These are phyloP conservation scores for Schoenoplectus tabernaemontani DNA, from an alignment of 202 grass and related monocot genomes.

Conservation along the genomic window DNA sequence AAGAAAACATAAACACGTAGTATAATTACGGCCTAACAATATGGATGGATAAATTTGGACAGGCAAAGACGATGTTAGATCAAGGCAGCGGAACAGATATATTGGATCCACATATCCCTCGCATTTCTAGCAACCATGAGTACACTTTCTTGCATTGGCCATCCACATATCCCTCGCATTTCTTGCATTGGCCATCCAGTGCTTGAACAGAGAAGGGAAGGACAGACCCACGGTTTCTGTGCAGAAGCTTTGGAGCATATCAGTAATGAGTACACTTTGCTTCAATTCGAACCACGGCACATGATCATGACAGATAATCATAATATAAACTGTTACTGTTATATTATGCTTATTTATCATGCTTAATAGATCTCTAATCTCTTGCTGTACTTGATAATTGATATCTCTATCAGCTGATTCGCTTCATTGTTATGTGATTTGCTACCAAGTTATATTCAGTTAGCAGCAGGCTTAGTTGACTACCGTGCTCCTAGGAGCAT, in stretches of 20 bases:
- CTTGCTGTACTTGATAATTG: too few species aligned
- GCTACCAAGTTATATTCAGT: too few species aligned
- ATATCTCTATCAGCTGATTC: too few species aligned
- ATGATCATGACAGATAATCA: not conserved
- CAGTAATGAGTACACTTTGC: too few species aligned
- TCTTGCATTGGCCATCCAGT: too few species aligned
- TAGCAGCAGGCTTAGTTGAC: too few species aligned
- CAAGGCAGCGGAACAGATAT: conserved; percentile 14
- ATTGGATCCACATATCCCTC: conserved; percentile 22
- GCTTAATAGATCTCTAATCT: not conserved
- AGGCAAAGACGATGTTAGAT: conserved; percentile 13
- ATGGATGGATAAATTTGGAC: not conserved
- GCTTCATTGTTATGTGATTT: too few species aligned
- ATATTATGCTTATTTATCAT: not conserved
- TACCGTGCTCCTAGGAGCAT: too few species aligned
- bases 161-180: conserved; percentile 18
- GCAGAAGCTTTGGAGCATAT: too few species aligned
- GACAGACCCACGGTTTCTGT: not conserved
- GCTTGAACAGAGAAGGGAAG: conserved; percentile 23
- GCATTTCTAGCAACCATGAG: too few species aligned
- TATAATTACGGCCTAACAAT: too few species aligned
- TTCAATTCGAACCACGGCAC: not conserved
- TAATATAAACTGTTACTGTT: not conserved
- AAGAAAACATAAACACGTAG: too few species aligned
- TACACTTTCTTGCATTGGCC: conserved; percentile 3